Evolutionary conservation across 805 yeast genomes (phyloP).

Genomic region (Ogataea philodendri): DNA sequence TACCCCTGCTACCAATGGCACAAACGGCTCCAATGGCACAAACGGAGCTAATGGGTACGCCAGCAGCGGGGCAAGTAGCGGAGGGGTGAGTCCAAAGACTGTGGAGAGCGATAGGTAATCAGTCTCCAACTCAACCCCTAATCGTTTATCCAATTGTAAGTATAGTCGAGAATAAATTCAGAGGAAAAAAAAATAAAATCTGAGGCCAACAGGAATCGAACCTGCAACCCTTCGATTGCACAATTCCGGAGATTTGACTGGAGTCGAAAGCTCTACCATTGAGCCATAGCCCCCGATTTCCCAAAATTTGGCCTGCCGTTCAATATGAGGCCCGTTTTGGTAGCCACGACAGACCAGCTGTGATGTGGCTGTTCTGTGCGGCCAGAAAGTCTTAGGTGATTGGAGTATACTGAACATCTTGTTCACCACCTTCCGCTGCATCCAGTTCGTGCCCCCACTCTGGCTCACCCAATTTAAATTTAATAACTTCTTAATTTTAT

Average conservation of each 20-base stretch:
- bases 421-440: no score
- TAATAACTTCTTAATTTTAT: no score
- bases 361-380: no score
- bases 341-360: no score
- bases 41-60: conserved; percentile 2
- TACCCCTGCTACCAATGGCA: not conserved
- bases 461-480: no score
- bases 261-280: conserved; percentile 80
- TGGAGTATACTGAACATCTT: no score
- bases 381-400: no score
- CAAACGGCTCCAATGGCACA: not conserved
- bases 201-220: conserved; percentile 85
- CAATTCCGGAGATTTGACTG: conserved; percentile 39
- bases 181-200: conserved; percentile 31
- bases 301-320: not conserved
- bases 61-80: conserved; percentile 16
- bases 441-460: no score
- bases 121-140: no score
- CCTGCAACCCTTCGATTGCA: conserved; percentile 81
- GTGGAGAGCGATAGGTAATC: conserved; percentile 16
- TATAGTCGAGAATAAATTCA: conserved; percentile 2
- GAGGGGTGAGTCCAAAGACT: conserved; percentile 22
- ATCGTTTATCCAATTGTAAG: not conserved
- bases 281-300: conserved; percentile 63
- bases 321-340: not conserved